Conservation (phyloP, 73 alveolate genomes). For the Halteria grandinella region DNA sequence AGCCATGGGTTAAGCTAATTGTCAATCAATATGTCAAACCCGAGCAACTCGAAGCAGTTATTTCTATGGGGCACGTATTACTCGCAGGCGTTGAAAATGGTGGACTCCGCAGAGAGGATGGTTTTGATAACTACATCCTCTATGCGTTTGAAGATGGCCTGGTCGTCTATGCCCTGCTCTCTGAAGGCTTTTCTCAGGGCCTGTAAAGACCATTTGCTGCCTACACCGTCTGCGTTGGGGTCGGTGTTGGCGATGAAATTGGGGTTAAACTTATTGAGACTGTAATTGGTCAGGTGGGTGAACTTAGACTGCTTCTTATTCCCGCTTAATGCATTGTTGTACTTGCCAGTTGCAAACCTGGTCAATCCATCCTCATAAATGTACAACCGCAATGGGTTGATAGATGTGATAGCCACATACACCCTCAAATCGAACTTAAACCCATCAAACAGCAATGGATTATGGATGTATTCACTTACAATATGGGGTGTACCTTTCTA, state of each 20-base stretch:
- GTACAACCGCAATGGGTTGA: conserved; percentile 91
- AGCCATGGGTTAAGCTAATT: conserved; percentile 88
- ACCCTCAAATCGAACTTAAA: conserved; percentile 91
- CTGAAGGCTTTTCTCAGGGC: conserved; percentile 71
- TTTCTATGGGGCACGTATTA: conserved; percentile 54
- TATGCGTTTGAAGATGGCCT: conserved; percentile 50
- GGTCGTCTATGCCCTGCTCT: conserved; percentile 60
- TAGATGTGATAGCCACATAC: conserved; percentile 85
- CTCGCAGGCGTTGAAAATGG: conserved; percentile 59
- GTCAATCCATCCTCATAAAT: conserved; percentile 95
- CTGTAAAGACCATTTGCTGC: conserved; percentile 86
- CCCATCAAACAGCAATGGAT: conserved; percentile 91
- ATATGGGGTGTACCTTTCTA: conserved; percentile 69
- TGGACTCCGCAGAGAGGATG: conserved; percentile 59
- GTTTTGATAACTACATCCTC: conserved; percentile 76
- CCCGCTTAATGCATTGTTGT: conserved; percentile 67
- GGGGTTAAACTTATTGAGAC: conserved; percentile 78
- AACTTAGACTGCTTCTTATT: conserved; percentile 66
- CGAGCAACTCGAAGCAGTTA: conserved; percentile 79
- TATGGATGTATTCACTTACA: conserved; percentile 81
- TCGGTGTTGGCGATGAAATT: conserved; percentile 73
- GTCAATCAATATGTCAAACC: conserved; percentile 92
- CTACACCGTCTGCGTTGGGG: conserved; percentile 69
- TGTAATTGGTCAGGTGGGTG: conserved; percentile 93
- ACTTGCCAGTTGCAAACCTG: conserved; percentile 94